Evolutionary conservation across 2,329 filamentous ascomycete genomes (phyloP), one percentile per base, ranked within the genome.

Genomic region (Ilyonectria robusta): DNA sequence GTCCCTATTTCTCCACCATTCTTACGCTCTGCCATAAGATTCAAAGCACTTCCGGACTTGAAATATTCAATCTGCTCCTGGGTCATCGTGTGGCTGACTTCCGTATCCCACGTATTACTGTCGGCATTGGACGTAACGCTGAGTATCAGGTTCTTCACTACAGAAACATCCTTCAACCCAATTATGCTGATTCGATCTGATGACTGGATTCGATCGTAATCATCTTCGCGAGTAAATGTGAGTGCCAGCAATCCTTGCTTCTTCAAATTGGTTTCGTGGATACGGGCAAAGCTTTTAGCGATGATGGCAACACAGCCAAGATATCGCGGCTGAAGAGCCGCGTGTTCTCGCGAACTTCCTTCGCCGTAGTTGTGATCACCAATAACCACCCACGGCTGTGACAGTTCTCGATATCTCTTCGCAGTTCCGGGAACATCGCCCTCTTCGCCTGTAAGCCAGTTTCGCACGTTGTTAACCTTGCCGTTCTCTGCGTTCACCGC

Each of bases 191-290:
- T 46, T 23, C 67, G 63, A 13, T 67, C 68, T 1, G 63, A 62
- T 26, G 59, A 59, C 29, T 70, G 59, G 5, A 59, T 59, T 10
- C 21, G 23, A 44, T 59, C 57, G 23, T 59, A 33, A 11, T 33
- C 33, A 51, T 26, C 33, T 6, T 59, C 47, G 3, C 13, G 19
- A 33, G 51, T 26, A 84, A 94, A 94, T 73, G 91, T 93, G 71
- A 94, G 85, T 76, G 56, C 42, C 53, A 65, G 17, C 11, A 69
- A 19, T 8, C 66, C 68, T 86, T 94, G 93, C 89, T 96, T 96
- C 91, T 96, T 96, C 83, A 96, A 86, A 87, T 96, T 96, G 82
- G 93, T 95, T 87, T 96, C 93, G 87, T 96, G 93, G 79, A 95
- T 96, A 88, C 93, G 92, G 76, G 93, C 93, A 81, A 95, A 96